Conservation (phyloP, 495 filamentous ascomycete genomes). For the Penicillium taxi region DNA sequence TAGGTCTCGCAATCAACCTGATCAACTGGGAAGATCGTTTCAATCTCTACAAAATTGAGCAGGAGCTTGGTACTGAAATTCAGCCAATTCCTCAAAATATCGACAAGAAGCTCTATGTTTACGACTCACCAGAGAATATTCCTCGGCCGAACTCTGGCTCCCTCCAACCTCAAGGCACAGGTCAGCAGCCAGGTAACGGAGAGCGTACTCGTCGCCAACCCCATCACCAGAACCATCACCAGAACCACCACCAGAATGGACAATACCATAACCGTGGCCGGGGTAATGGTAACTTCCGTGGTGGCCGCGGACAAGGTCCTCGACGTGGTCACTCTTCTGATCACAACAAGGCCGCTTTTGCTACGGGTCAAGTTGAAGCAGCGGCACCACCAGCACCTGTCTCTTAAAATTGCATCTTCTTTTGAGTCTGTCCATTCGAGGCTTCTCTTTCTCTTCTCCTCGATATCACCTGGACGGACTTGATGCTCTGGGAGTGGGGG, state of each 20-base stretch:
- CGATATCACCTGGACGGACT: conserved; percentile 1
- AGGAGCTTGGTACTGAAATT: conserved; percentile 95
- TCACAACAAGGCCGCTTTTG: conserved; percentile 19
- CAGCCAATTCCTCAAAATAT: conserved; percentile 88
- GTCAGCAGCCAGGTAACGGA: conserved; percentile 17
- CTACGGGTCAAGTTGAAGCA: conserved; percentile 21
- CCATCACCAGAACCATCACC: conserved; percentile 34
- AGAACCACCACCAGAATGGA: conserved; percentile 31
- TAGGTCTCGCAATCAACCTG: conserved; percentile 96
- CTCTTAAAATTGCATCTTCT: conserved; percentile 14
- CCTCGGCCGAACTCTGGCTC: conserved; percentile 63
- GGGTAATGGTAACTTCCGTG: conserved; percentile 36
- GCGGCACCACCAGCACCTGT: conserved; percentile 30
- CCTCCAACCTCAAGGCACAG: conserved; percentile 22
- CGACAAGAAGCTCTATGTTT: conserved; percentile 97
- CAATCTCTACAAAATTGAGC: conserved; percentile 98
- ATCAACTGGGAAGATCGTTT: conserved; percentile 99
- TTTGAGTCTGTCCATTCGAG: not conserved
- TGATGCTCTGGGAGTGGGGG: conserved; percentile 1
- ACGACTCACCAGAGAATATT: conserved; percentile 91
- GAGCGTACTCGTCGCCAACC: conserved; percentile 31
- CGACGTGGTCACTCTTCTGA: conserved; percentile 34
- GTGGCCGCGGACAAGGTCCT: conserved; percentile 38
- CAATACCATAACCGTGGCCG: conserved; percentile 28
- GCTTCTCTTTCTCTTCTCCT: not conserved